Evolutionary conservation across 768 basidiomycete genomes (phyloP).

Genomic region (Tricholoma sp.): DNA sequence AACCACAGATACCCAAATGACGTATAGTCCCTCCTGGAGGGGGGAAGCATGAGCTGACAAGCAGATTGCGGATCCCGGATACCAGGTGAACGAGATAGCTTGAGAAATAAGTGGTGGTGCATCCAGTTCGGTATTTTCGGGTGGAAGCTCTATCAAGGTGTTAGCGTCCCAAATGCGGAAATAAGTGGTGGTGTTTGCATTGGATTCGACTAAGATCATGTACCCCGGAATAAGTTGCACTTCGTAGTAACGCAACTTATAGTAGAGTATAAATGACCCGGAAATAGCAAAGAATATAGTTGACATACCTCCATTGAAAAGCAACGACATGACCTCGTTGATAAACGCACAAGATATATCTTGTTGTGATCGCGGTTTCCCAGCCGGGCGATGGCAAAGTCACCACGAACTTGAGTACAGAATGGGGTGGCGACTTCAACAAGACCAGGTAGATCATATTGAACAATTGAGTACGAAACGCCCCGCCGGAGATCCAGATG

Average conservation of each 20-base stretch:
- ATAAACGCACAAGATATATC: not conserved
- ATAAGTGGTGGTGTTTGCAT: not conserved
- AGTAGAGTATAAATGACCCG: not conserved
- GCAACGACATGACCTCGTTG: not conserved
- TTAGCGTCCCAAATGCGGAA: not conserved
- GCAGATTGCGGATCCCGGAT: not conserved
- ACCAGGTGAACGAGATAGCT: not conserved
- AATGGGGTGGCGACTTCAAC: not conserved
- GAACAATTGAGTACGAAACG: not conserved
- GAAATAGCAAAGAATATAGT: not conserved
- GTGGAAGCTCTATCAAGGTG: not conserved
- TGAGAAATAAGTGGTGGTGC: not conserved
- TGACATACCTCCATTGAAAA: not conserved
- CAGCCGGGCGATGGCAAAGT: not conserved
- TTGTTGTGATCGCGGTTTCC: not conserved
- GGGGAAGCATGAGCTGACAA: not conserved
- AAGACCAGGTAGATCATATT: not conserved
- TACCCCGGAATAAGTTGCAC: not conserved
- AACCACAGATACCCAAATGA: not conserved
- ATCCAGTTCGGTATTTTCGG: not conserved
- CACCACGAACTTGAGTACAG: not conserved
- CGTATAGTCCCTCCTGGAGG: not conserved
- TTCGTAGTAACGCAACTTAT: not conserved
- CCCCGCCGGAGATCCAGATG: not conserved
- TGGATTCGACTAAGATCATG: not conserved